phyloP scores from a whole-genome alignment of 371 early-diverging fungal genomes.

The Encephalitozoon hellem region DNA sequence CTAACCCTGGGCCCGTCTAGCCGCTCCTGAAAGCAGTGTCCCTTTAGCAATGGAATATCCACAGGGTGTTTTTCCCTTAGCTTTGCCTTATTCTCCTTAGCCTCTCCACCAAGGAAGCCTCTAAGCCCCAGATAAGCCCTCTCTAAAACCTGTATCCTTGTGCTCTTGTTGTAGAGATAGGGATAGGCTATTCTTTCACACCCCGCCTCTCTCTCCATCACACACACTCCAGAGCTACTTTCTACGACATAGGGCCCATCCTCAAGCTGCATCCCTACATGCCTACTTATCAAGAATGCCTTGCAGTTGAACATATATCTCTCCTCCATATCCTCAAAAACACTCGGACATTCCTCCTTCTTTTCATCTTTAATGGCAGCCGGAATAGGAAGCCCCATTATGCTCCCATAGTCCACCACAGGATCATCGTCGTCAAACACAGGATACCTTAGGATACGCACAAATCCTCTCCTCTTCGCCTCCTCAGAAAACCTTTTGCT shows the following conservation, averaged over 20 bases:
- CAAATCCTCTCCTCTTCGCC: not conserved
- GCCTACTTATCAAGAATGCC: not conserved
- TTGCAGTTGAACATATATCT: not conserved
- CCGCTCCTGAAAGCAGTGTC: not conserved
- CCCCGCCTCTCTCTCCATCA: not conserved
- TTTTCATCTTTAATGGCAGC: not conserved
- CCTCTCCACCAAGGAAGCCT: not conserved
- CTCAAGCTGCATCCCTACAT: not conserved
- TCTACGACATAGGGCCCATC: not conserved
- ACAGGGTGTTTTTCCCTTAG: not conserved
- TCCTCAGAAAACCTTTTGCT: not conserved
- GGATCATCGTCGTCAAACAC: slow-evolving; percentile 95
- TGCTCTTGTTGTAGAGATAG: not conserved
- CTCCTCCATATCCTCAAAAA: not conserved
- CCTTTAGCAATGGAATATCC: not conserved
- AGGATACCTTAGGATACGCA: slow-evolving; percentile 66
- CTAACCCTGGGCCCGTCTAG: not conserved
- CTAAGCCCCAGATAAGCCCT: not conserved
- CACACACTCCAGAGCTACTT: not conserved
- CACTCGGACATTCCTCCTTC: not conserved
- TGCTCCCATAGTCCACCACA: slow-evolving; percentile 88
- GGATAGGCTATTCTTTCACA: not conserved
- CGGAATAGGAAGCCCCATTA: not conserved
- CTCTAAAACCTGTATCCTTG: not conserved
- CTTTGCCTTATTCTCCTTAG: no score